Conservation (phyloP, 225 moss, liverwort and hornwort genomes). For the Sphagnum contortum region DNA sequence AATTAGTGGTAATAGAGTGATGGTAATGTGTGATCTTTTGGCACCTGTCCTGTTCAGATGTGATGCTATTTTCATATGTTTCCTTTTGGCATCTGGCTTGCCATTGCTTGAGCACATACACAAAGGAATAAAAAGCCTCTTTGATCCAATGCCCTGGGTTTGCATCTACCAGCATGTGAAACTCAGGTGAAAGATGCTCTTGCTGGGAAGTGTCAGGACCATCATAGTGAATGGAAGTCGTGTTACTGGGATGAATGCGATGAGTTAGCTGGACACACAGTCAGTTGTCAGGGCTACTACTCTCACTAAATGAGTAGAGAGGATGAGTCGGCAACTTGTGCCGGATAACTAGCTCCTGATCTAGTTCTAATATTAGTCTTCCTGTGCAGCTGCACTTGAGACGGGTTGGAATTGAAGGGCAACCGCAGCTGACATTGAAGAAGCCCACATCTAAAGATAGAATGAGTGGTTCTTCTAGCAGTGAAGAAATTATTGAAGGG, state of each 20-base stretch:
- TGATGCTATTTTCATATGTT: too few species aligned
- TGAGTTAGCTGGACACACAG: not conserved
- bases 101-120: too few species aligned
- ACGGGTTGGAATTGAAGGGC: slow-evolving; percentile 77
- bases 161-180: too few species aligned
- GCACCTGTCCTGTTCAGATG: too few species aligned
- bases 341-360: not conserved
- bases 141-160: too few species aligned
- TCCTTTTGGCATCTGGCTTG: too few species aligned
- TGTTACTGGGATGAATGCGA: slow-evolving; percentile 4
- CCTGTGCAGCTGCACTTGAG: slow-evolving; percentile 71
- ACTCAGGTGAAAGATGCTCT: too few species aligned
- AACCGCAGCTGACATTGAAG: slow-evolving; percentile 22
- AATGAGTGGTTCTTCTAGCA: slow-evolving; percentile 9
- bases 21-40: not conserved
- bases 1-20: not conserved
- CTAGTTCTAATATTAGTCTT: not conserved
- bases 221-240: slow-evolving; percentile 1
- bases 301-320: too few species aligned
- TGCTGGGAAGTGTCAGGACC: too few species aligned
- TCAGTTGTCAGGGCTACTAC: too few species aligned
- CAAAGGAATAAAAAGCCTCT: too few species aligned
- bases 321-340: not conserved
- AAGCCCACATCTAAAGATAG: slow-evolving; percentile 17
- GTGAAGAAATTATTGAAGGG: slow-evolving; percentile 27